Evolutionary conservation across 2,329 filamentous ascomycete species (phyloP).

Genomic region (Pyricularia pennisetigena): DNA sequence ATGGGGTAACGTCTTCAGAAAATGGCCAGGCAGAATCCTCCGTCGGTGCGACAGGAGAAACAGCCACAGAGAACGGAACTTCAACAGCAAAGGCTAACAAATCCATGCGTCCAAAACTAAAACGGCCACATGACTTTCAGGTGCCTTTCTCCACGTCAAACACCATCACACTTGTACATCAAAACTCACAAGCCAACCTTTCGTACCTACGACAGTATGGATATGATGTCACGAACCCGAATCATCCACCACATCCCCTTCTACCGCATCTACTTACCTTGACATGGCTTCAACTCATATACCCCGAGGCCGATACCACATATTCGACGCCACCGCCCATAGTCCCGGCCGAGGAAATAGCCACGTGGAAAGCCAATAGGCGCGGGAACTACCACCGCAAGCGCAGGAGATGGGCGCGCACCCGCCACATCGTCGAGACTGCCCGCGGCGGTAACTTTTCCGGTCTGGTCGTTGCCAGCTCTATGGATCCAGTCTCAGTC

Average conservation of each 20-base stretch:
- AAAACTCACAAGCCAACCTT: slow-evolving; percentile 80
- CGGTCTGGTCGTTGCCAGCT: slow-evolving; percentile 70
- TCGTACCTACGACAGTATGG: slow-evolving; percentile 81
- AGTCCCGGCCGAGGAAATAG: slow-evolving; percentile 50
- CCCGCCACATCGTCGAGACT: slow-evolving; percentile 62
- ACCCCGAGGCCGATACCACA: slow-evolving; percentile 63
- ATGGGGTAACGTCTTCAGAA: neutral
- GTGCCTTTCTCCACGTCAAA: slow-evolving; percentile 61
- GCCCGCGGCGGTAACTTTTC: slow-evolving; percentile 70
- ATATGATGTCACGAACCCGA: slow-evolving; percentile 62
- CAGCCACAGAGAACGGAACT: slow-evolving; percentile 6
- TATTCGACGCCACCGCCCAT: slow-evolving; percentile 57
- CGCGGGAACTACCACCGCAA: slow-evolving; percentile 84
- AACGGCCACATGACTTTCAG: slow-evolving; percentile 37
- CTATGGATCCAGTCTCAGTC: slow-evolving; percentile 72
- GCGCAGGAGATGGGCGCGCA: slow-evolving; percentile 68
- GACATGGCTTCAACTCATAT: slow-evolving; percentile 85
- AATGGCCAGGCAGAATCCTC: neutral
- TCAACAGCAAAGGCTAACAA: slow-evolving; percentile 1
- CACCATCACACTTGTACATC: slow-evolving; percentile 71
- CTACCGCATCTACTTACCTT: slow-evolving; percentile 71
- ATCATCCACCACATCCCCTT: slow-evolving; percentile 64
- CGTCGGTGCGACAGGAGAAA: neutral
- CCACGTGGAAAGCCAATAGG: slow-evolving; percentile 69
- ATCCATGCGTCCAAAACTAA: slow-evolving; percentile 1